Base-by-base conservation (phyloP, 768 basidiomycete genomes). In the Rhizopogon vulgaris region DNA sequence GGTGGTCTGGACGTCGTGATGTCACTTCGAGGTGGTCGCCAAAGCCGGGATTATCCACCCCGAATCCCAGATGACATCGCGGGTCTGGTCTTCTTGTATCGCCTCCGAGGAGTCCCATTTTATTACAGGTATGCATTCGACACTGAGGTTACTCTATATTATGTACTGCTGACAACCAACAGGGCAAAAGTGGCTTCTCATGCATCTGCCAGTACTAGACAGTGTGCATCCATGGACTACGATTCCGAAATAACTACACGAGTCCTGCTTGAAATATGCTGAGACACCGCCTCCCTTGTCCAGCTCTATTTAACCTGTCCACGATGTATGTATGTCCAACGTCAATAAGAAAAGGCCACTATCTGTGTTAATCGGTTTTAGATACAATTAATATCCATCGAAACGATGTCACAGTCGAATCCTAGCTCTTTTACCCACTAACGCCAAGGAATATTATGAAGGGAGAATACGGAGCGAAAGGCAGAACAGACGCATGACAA, bases 1-100 rank as follows among this genome's bases (percentile, higher is more conserved):
- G 79, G 78, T 4, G 59, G 71, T 5, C 52, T 82, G n/a, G 75
- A 79, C 53, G 76, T 78, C 14, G 79, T 78, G 48, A 53, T n/a
- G 3, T 18, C 4, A 27, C 15, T 32, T 40, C 14, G 2, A 61
- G 65, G 63, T 67, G 65, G 54, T 64, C 7, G 63, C 63, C 18
- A 65, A 65, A 4, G 64, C 63, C 0, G 64, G 63, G 22, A 22
- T 22, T 22, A 3, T 22, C 22, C 22, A 22, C 22, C 22, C 22
- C 22, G 22, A 3, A 22, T 22, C 22, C 55, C 60, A 18, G 54
- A 56, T 25, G 65, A 67, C 24, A 57, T 67, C 46, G 65, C 65
- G 1, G 54, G 53, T 25, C 52, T 67, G 4, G 63, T 67, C 8
- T n/a, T 63, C 65, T 10, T 67, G 60, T 48, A 39, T 67, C 34